These are phyloP conservation scores for Fistulifera pelliculosa DNA, from an alignment of 108 stramenopile species.

Conservation along the genomic window DNA sequence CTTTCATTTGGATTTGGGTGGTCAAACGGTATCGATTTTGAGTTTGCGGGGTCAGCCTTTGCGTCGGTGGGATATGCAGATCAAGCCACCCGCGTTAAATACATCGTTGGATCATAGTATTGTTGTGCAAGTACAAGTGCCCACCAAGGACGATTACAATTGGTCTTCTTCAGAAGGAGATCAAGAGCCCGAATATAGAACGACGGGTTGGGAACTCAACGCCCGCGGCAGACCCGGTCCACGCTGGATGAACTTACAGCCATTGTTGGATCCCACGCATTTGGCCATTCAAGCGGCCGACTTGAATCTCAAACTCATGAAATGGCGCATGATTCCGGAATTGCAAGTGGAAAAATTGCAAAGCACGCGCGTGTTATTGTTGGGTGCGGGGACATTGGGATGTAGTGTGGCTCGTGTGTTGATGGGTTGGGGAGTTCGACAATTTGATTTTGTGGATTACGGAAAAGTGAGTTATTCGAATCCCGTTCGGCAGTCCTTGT, in stretches of 20 bases:
- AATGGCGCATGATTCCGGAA: conserved; percentile 91
- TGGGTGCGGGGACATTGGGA: conserved; percentile 98
- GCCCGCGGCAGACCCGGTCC: conserved; percentile 67
- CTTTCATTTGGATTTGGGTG: conserved; percentile 48
- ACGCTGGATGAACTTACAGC: conserved; percentile 65
- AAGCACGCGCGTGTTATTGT: conserved; percentile 70
- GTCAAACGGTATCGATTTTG: conserved; percentile 37
- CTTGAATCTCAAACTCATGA: conserved; percentile 96
- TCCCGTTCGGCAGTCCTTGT: conserved; percentile 96
- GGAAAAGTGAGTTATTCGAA: conserved; percentile 93
- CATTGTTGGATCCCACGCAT: conserved; percentile 62
- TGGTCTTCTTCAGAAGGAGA: conserved; percentile 16
- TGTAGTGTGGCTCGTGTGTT: conserved; percentile 89
- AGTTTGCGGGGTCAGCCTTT: conserved; percentile 41
- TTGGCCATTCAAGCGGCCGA: conserved; percentile 86
- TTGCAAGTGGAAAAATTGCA: conserved; percentile 79
- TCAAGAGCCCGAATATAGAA: conserved; percentile 22
- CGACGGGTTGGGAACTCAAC: conserved; percentile 81
- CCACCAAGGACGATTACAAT: conserved; percentile 38
- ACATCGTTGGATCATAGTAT: conserved; percentile 25
- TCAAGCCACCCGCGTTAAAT: background rate
- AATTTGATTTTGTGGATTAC: conserved; percentile 92
- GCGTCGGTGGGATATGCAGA: conserved; percentile 29
- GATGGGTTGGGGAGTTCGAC: conserved; percentile 94
- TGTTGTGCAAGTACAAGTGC: conserved; percentile 42